Base-by-base conservation (phyloP, 192 early-diverging fungal species). In the Rhizophagus prolifer region DNA sequence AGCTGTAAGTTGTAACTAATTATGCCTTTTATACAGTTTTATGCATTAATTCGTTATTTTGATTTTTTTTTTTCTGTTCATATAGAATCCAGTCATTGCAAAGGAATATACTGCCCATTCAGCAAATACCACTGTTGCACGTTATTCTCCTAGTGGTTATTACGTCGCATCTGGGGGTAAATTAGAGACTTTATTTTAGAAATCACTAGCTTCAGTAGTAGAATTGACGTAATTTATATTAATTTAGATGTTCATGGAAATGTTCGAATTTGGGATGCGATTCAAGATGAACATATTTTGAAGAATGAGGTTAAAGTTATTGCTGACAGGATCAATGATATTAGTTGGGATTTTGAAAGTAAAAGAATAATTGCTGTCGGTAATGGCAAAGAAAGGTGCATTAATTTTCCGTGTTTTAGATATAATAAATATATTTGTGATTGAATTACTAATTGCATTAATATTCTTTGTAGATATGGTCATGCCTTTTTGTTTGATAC, bases 331-430 rank as follows among this genome's bases (percentile, higher is more conserved):
- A 86, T 99, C 69, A 93, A 87, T 78, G 97, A 99, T 80, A 78
- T 99, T 63, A 90, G 91, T 8, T 99, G 97, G 97, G 96, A 97
- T 86, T 85, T 85, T 64, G 97, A 99, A 75, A 95, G 93, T 86
- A 95, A 99, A 85, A 90, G 97, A 30, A 82, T 99, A n/a, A 91
- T 99, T 81, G 97, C 93, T 26, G 97, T 97, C 4, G 97, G 97
- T 64, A 94, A 96, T 63, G 97, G 97, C 68, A 94, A 90, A 81
- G 95, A 94, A 78, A 85, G 84, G 86, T 92, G 87, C 9, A 69
- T 77, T 28, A 34, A 8, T 30, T 21, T 34, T 16, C 16, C 23
- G 9, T 80, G 34, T 58, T 54, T 34, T 28, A 19, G 2, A 34
- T 54, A 19, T 36, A 38, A 23, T n/a, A 21, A 3, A 34, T 23